These are phyloP conservation scores for Talaromyces marneffei DNA, from an alignment of 2,329 filamentous ascomycete species.

Conservation along the genomic window DNA sequence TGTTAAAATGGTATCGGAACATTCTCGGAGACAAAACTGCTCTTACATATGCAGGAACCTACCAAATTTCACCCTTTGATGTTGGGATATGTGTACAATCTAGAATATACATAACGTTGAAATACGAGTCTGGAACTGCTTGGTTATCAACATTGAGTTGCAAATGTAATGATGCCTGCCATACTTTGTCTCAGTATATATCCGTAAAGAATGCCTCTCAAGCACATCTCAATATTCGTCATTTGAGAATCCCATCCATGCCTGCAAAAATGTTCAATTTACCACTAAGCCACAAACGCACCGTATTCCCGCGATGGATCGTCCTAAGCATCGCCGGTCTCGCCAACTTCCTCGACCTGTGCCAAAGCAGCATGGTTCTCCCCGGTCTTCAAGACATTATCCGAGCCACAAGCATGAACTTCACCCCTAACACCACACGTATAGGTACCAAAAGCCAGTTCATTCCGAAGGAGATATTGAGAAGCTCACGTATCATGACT, in stretches of 20 bases:
- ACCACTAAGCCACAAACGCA: background rate
- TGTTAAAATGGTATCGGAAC: background rate
- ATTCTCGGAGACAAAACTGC: background rate
- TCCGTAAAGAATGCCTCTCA: background rate
- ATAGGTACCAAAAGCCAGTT: background rate
- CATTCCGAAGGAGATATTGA: background rate
- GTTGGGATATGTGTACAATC: background rate
- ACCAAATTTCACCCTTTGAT: background rate
- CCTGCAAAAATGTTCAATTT: background rate
- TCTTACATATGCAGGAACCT: background rate
- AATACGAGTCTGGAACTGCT: background rate
- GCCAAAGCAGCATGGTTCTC: background rate
- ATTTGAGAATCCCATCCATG: background rate
- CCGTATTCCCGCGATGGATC: background rate
- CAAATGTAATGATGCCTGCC: background rate
- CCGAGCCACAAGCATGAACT: background rate
- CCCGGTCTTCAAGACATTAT: background rate
- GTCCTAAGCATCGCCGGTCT: background rate
- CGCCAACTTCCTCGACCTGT: background rate
- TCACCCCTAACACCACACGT: background rate
- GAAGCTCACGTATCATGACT: background rate
- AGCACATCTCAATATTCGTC: background rate
- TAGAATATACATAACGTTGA: background rate
- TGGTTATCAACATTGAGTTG: background rate
- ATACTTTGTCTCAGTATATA: background rate